Conservation (phyloP, 208 protist species). For the Spironucleus salmonicida region DNA sequence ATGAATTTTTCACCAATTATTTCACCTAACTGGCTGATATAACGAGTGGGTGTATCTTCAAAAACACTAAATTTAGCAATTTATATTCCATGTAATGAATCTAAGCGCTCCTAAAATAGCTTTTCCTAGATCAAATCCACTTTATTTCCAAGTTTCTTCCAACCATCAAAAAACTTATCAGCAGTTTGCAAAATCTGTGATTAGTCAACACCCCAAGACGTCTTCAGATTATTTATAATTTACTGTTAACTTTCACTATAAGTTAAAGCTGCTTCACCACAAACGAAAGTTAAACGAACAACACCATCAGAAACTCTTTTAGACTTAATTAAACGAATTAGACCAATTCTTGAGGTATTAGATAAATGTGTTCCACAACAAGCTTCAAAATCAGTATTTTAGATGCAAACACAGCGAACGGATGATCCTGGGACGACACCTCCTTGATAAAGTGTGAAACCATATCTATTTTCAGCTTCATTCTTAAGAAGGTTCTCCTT, state of each 20-base stretch:
- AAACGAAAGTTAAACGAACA: constrained; percentile 34
- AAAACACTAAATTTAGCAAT: background rate
- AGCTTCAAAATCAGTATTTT: constrained; percentile 37
- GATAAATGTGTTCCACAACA: constrained; percentile 45
- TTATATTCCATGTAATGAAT: background rate
- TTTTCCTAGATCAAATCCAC: background rate
- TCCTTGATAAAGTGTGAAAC: constrained; percentile 46
- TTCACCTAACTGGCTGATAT: too few relatives aligned
- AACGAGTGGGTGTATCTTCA: constrained; percentile 11
- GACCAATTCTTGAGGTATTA: constrained; percentile 36
- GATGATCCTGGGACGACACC: constrained; percentile 44
- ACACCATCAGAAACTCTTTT: constrained; percentile 39
- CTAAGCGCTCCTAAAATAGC: background rate
- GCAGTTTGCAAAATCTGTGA: background rate
- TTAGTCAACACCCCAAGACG: background rate
- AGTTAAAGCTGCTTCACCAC: constrained; percentile 30
- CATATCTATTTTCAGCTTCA: constrained; percentile 40
- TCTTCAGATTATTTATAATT: background rate
- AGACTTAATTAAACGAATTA: constrained; percentile 33
- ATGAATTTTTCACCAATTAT: too few relatives aligned
- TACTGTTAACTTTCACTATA: background rate
- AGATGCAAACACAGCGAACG: constrained; percentile 35
- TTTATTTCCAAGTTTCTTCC: background rate
- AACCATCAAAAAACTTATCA: constrained; percentile 30
- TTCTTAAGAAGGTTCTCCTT: constrained; percentile 36